Conservation (phyloP, 352 stramenopile species). For the Pythium periplocum region DNA sequence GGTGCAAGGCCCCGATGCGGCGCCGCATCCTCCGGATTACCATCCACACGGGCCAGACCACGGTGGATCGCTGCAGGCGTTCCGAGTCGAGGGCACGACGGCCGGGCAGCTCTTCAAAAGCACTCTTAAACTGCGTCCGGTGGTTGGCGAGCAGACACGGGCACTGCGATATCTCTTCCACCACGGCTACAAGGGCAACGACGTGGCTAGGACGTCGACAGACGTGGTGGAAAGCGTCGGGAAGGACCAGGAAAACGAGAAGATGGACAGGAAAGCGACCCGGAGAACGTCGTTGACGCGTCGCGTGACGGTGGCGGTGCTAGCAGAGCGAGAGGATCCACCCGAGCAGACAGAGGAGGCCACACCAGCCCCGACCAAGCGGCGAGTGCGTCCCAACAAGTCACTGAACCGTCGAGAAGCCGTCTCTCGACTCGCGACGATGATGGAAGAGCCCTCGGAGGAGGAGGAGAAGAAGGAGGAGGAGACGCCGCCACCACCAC, state of each 20-base stretch:
- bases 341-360: too few relatives aligned
- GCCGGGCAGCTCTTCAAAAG: constrained; percentile 62
- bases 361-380: not conserved
- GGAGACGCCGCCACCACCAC: not conserved
- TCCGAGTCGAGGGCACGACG: constrained; percentile 64
- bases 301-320: constrained; percentile 18
- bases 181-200: constrained; percentile 26
- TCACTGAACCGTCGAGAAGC: constrained; percentile 12
- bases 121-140: constrained; percentile 59
- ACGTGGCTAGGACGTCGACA: not conserved
- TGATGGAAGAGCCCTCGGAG: constrained; percentile 18
- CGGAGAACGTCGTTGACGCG: constrained; percentile 7
- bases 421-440: constrained; percentile 17
- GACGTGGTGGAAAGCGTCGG: too few relatives aligned
- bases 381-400: constrained; percentile 13
- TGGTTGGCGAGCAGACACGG: constrained; percentile 47
- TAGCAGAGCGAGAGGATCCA: not conserved
- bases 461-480: constrained; percentile 5
- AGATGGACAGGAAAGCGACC: too few relatives aligned
- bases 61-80: constrained; percentile 33
- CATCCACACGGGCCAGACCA: constrained; percentile 2
- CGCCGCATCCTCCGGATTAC: too few relatives aligned
- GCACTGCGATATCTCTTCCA: constrained; percentile 66
- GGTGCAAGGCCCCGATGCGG: constrained; percentile 1
- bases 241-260: too few relatives aligned